Base-by-base conservation (phyloP, 768 basidiomycete genomes). In the Podaxis carcinomalis region DNA sequence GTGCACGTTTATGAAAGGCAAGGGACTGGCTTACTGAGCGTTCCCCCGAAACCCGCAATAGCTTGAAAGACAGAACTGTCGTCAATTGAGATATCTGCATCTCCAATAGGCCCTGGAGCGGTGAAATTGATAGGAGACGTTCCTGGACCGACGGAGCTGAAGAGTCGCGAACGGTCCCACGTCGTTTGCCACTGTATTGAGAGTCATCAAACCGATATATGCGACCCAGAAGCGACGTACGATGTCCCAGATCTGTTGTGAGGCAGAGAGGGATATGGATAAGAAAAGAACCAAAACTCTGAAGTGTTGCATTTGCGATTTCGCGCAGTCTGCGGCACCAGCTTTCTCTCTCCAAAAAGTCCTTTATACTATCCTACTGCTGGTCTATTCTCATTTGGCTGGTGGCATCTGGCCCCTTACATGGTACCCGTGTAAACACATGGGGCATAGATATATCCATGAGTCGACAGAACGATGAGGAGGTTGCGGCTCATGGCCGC, bases 31-130 rank as follows among this genome's bases (percentile, higher is more conserved):
- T 62, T 58, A 90, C 90, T 90, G 35, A 91, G 73, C 0, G 84
- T 67, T 7, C 79, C 87, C 0, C 89, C 89, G 65, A 89, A 88
- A 11, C 90, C 89, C 55, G 77, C 78, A 42, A 92, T 83, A 0
- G 77, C 72, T 72, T 90, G 90, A 70, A 81, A 85, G n/a, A 78
- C 69, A 2, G 73, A 64, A 2, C 70, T 71, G 68, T 89, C 88
- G 52, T 83, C 70, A 13, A 92, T 72, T 44, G 78, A 77, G 56
- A 91, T 90, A 68, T 90, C 82, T 0, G 88, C 88, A 47, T 74
- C 76, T 2, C 79, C 86, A 40, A 78, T 78, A 3, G 81, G 56
- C 0, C 87, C 83, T 6, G 87, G 85, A n/a, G 78, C 69, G 5
- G 64, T 76, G 65, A 88, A 89, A 68, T 82, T 83, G 62, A 88